Percentiles rank a stretch among this genome's conserved stretches.
Evolutionary conservation across 2,329 filamentous ascomycete genomes (phyloP).

Genomic region (Aspergillus brasiliensis): DNA sequence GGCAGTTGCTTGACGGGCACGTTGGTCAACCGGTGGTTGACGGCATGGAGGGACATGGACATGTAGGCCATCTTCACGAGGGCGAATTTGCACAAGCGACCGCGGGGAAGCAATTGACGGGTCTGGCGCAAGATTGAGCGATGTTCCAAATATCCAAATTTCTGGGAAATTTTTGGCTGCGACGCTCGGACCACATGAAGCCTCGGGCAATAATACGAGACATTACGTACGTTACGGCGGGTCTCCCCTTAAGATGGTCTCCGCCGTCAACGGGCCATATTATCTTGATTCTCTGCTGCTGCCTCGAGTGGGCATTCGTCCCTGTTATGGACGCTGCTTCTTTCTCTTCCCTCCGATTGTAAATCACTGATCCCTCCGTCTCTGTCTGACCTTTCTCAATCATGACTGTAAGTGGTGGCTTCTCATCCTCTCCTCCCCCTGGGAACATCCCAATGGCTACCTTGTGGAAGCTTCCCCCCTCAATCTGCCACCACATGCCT

Average conservation of each 20-base stretch:
- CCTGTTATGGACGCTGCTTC: neutral
- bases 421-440: neutral
- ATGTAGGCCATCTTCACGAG: conserved; percentile 32
- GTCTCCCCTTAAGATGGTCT: neutral
- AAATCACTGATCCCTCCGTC: conserved; percentile 7
- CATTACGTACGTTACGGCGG: conserved; percentile 23
- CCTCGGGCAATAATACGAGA: conserved; percentile 28
- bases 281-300: neutral
- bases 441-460: conserved; percentile 4
- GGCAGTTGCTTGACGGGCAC: conserved; percentile 74
- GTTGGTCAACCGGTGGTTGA: conserved; percentile 62
- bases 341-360: conserved; percentile 15
- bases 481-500: neutral
- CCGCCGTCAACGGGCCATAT: neutral
- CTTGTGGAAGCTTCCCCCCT: conserved; percentile 3
- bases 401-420: conserved; percentile 25
- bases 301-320: neutral
- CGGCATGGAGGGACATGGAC: conserved; percentile 44
- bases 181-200: conserved; percentile 36
- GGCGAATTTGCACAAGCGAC: neutral
- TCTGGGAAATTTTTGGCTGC: conserved; percentile 1
- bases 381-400: conserved; percentile 19
- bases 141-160: neutral
- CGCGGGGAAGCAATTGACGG: neutral
- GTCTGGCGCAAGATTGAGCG: conserved; percentile 3